Evolutionary conservation across 371 early-diverging fungal genomes (phyloP).

Genomic region (Mucor plumbeus): DNA sequence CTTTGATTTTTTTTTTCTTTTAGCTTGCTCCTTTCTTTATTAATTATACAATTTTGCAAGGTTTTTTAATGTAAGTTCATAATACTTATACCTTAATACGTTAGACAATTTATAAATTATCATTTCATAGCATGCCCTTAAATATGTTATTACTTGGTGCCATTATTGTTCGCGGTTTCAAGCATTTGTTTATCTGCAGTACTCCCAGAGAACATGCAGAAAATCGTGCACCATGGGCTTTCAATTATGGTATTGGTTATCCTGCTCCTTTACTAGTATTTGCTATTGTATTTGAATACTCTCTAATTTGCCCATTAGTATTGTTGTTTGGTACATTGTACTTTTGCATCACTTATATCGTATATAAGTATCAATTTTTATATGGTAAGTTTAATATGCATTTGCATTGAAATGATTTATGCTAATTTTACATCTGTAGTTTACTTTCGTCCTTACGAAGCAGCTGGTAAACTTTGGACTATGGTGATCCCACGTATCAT

Average conservation of each 20-base stretch:
- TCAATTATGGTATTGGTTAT: slow-evolving; percentile 67
- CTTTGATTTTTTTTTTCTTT: neutral
- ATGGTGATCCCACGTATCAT: slow-evolving; percentile 79
- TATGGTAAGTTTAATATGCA: slow-evolving; percentile 57
- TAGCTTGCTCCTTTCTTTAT: slow-evolving; percentile 83
- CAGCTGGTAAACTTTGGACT: slow-evolving; percentile 80
- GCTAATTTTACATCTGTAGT: slow-evolving; percentile 34
- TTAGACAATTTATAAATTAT: too few species aligned
- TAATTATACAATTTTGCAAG: slow-evolving; percentile 74
- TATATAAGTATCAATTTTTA: slow-evolving; percentile 85
- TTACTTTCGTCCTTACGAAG: slow-evolving; percentile 86
- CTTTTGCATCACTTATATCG: slow-evolving; percentile 77
- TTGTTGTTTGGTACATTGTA: slow-evolving; percentile 79
- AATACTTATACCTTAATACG: neutral
- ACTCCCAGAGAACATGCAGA: slow-evolving; percentile 78
- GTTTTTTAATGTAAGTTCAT: slow-evolving; percentile 54
- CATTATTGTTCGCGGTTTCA: slow-evolving; percentile 44
- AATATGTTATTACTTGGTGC: slow-evolving; percentile 68
- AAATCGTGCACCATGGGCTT: slow-evolving; percentile 59
- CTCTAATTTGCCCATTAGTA: slow-evolving; percentile 86
- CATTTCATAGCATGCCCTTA: slow-evolving; percentile 56
- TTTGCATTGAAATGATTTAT: neutral
- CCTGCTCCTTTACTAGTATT: slow-evolving; percentile 79
- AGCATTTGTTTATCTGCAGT: slow-evolving; percentile 57
- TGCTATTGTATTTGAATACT: slow-evolving; percentile 86